Conservation (phyloP, 257 asterid species). For the Paraleonurus japonicus region DNA sequence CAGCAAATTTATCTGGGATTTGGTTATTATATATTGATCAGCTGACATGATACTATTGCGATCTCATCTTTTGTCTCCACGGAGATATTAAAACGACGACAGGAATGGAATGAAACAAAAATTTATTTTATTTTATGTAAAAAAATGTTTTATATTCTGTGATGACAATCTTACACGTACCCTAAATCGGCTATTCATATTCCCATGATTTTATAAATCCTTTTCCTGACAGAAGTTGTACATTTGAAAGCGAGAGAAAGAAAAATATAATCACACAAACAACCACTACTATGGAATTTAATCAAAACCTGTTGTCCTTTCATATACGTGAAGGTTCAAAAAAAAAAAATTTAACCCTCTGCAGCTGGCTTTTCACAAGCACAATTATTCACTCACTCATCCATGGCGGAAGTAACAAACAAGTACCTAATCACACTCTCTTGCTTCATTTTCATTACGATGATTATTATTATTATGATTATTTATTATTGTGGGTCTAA, state of each 20-base stretch:
- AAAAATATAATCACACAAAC: background rate
- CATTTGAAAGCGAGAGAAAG: background rate
- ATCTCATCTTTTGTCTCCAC: background rate
- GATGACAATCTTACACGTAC: background rate
- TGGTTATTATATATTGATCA: background rate
- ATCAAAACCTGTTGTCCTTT: background rate
- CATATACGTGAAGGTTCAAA: too few relatives aligned
- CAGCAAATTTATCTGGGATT: background rate
- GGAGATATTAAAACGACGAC: background rate
- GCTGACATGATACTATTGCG: background rate
- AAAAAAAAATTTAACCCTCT: too few relatives aligned
- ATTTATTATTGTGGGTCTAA: too few relatives aligned
- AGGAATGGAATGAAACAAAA: background rate
- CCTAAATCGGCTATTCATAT: background rate
- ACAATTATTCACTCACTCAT: background rate
- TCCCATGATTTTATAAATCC: background rate
- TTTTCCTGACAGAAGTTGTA: background rate
- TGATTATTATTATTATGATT: background rate
- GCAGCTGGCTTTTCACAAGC: background rate
- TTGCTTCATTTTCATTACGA: background rate
- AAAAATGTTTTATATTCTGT: background rate
- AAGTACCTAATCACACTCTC: constrained; percentile 5
- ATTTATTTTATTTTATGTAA: too few relatives aligned
- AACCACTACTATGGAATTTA: background rate
- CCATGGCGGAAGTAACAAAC: constrained; percentile 28